These are phyloP conservation scores for Tothia fuscella DNA, from an alignment of 2,329 filamentous ascomycete genomes.

Conservation along the genomic window DNA sequence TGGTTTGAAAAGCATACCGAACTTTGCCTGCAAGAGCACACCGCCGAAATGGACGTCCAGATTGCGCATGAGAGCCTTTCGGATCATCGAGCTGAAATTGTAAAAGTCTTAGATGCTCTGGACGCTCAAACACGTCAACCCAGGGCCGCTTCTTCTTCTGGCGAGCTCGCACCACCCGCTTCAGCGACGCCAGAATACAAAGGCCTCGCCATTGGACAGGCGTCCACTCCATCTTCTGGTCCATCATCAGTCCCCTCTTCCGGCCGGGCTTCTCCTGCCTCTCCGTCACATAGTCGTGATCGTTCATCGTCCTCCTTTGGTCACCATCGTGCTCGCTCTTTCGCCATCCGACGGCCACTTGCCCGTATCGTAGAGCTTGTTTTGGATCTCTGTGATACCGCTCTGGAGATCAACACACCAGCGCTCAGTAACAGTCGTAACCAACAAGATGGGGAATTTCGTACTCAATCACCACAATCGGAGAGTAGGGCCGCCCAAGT, in stretches of 20 bases:
- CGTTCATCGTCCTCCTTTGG: constrained; percentile 55
- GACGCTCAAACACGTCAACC: constrained; percentile 63
- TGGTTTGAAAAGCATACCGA: constrained; percentile 99
- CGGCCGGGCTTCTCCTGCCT: constrained; percentile 57
- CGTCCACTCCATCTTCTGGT: constrained; percentile 52
- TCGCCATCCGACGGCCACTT: constrained; percentile 79
- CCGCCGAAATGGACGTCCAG: constrained; percentile 95
- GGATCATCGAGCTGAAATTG: constrained; percentile 88
- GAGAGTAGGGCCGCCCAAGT: constrained; percentile 92
- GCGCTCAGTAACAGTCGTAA: constrained; percentile 96
- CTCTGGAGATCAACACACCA: constrained; percentile 86
- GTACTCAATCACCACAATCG: constrained; percentile 90
- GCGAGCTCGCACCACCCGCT: constrained; percentile 16
- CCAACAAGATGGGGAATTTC: constrained; percentile 60
- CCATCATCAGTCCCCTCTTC: constrained; percentile 60
- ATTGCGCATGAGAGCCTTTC: constrained; percentile 84
- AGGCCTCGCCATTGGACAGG: constrained; percentile 69
- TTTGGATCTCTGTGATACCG: constrained; percentile 89
- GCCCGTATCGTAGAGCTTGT: constrained; percentile 90
- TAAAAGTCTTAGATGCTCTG: constrained; percentile 85
- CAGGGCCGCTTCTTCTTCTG: constrained; percentile 29
- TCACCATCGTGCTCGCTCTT: constrained; percentile 74
- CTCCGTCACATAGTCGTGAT: constrained; percentile 55
- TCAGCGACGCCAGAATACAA: constrained; percentile 62
- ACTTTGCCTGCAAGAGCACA: constrained; percentile 87